phyloP scores from a whole-genome alignment of 2,329 filamentous ascomycete genomes.

The Sclerotinia sclerotiorum region DNA sequence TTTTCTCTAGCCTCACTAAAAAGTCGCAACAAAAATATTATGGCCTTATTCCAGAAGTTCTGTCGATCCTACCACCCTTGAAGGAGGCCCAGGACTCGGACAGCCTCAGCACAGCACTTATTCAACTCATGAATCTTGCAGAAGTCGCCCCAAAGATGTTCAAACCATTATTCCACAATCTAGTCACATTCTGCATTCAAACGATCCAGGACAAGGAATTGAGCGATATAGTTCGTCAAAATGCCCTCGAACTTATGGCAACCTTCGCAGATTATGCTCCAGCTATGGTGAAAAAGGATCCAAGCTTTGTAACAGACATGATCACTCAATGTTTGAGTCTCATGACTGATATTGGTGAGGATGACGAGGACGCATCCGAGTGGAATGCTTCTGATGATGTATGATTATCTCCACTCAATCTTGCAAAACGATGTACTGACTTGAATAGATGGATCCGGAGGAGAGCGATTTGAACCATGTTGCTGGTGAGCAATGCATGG shows the following conservation, averaged over 20 bases:
- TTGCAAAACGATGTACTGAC: conserved; percentile 36
- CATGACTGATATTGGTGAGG: conserved; percentile 94
- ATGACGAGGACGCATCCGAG: conserved; percentile 91
- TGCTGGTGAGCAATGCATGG: conserved; percentile 97
- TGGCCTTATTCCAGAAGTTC: conserved; percentile 79
- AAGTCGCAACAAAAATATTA: conserved; percentile 89
- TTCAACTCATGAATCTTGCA: conserved; percentile 90
- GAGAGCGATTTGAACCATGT: conserved; percentile 98
- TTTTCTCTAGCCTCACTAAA: conserved; percentile 88
- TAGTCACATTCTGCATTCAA: conserved; percentile 89
- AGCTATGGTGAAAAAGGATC: conserved; percentile 90
- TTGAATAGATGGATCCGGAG: conserved; percentile 75
- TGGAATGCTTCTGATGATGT: conserved; percentile 93
- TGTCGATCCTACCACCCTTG: conserved; percentile 91
- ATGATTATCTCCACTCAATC: conserved; percentile 25
- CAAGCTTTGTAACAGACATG: conserved; percentile 92
- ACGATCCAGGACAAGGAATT: conserved; percentile 97
- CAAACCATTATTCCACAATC: conserved; percentile 85
- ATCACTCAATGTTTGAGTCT: conserved; percentile 96
- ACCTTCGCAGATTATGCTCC: conserved; percentile 96
- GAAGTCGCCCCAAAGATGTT: conserved; percentile 98
- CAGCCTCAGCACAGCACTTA: conserved; percentile 82
- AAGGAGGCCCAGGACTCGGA: conserved; percentile 91
- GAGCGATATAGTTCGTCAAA: conserved; percentile 85
- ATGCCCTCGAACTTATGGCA: conserved; percentile 94